Evolutionary conservation across 805 yeast genomes (phyloP), one percentile per base, ranked within the genome.

Genomic region (Clavispora carvajalis): DNA sequence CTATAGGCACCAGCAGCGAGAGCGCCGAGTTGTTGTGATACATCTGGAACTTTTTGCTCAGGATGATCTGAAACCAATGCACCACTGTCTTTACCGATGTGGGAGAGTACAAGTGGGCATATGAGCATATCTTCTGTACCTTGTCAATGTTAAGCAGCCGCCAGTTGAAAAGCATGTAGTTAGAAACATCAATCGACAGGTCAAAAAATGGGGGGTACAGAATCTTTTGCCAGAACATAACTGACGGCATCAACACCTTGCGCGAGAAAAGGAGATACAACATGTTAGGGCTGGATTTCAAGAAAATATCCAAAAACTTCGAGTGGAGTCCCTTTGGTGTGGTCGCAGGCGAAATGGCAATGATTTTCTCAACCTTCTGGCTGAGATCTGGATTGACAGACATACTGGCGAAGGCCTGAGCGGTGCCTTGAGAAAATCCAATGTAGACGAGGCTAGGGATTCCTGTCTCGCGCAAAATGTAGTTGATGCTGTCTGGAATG

Each of bases 351-450:
- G 96, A 86, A 34, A 90, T 75, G 2, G 95, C 96, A 41, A 90
- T 77, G 47, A 90, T 82, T 38, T 59, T 53, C 25, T 73, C 73
- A 35, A 76, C 65, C 42, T 73, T 71, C 60, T 60, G 50, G 58
- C 85, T 86, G 41, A 90, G 67, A 2, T 71, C 69, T 7, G 82
- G 80, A 54, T 80, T 78, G 13, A 81, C 53, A 0, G 93, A 76
- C 17, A 88, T 65, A 9, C 95, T 74, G 0, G 95, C 96, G 59
- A 90, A 82, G 31, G 88, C 88, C 60, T 91, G 97, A 1, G 97
- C 95, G 0, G 95, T 80, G 16, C 98, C 98, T 60, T 90, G 98
- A 19, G 90, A 80, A 55, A 91, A 91, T 1, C 97, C 98, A 48
- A 91, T 74, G 55, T 88, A 90, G 1, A 80, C 75, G 26, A 90